Base-by-base conservation (phyloP, 352 stramenopile genomes). In the Phytophthora meadii region DNA sequence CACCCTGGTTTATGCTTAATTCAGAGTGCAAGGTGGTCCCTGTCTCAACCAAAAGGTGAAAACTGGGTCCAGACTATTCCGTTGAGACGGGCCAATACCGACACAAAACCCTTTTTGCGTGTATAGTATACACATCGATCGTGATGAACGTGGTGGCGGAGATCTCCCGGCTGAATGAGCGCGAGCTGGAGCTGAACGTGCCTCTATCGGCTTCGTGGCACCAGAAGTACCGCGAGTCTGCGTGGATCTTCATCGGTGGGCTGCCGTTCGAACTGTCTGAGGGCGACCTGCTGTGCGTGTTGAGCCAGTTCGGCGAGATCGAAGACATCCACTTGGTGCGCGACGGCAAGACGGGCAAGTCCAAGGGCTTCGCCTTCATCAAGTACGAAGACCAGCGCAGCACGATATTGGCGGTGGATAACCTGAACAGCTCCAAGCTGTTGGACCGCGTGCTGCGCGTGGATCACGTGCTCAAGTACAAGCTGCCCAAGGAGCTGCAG, bases 391-490 rank as follows among this genome's bases (percentile, higher is more conserved):
- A 99, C 81, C 89, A 97, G 58, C 64, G 95, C 56, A 98, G 89
- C 59, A 99, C 97, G 17, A 89, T 99, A 25, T 82, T 99, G 65
- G 97, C 97, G 0, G 97, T 99, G 36, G 98, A 99, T 79, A 99
- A 99, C 75, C 89, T 99, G 27, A 98, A 97, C 67, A 94, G 96
- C 44, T 88, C 76, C 32, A 72, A 86, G 61, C 65, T 99, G 54
- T 80, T 99, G 59, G 96, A 97, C 44, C 79, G 97, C 42, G 95
- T 92, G 19, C 71, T 99, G 22, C 84, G 97, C 32, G 94, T 99
- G 39, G 97, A 99, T 86, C 97, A 99, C 79, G 93, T 98, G 41
- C 94, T 99, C 59, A 97, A 98, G 65, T 99, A 99, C 89, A 92
- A 97, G 56, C 81, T 99, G 61, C 97, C 97, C 30, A 96, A 96